These are phyloP conservation scores for Penicillium sp. DNA, from an alignment of 2,329 filamentous ascomycete genomes.

Conservation along the genomic window DNA sequence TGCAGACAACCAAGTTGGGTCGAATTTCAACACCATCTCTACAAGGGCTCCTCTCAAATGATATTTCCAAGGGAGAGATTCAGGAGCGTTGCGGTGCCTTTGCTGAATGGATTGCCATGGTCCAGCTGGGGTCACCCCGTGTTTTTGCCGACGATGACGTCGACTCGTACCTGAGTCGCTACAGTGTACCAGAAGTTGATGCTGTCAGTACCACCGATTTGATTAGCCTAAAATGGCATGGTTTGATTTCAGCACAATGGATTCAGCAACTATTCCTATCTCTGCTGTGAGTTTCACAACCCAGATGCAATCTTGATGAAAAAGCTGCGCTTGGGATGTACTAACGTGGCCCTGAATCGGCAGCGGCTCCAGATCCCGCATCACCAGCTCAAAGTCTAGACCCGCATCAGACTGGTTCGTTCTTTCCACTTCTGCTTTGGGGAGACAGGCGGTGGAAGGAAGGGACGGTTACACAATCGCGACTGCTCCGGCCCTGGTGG, in stretches of 20 bases:
- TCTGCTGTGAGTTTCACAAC: slow-evolving; percentile 40
- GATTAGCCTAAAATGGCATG: slow-evolving; percentile 49
- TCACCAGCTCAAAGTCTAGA: slow-evolving; percentile 9
- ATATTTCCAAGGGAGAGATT: slow-evolving; percentile 50
- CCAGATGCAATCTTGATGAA: neutral
- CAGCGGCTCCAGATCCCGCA: slow-evolving; percentile 19
- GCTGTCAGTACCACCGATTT: slow-evolving; percentile 31
- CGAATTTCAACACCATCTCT: slow-evolving; percentile 40
- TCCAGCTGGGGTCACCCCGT: slow-evolving; percentile 51
- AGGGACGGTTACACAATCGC: slow-evolving; percentile 46
- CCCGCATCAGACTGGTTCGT: slow-evolving; percentile 38
- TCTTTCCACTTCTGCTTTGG: slow-evolving; percentile 39
- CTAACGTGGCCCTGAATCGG: slow-evolving; percentile 27
- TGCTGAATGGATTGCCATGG: slow-evolving; percentile 65
- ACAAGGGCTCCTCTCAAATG: slow-evolving; percentile 33
- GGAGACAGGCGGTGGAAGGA: slow-evolving; percentile 43
- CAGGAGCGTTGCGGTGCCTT: slow-evolving; percentile 64
- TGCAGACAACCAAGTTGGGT: slow-evolving; percentile 28
- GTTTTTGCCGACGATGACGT: slow-evolving; percentile 42
- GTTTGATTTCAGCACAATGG: slow-evolving; percentile 47
- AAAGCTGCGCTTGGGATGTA: neutral
- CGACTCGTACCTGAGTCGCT: slow-evolving; percentile 51
- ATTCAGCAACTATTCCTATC: slow-evolving; percentile 41
- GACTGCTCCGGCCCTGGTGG: slow-evolving; percentile 12
- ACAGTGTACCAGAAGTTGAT: slow-evolving; percentile 42